These are phyloP conservation scores for Alternaria sp. DNA, from an alignment of 2,329 filamentous ascomycete species.

Conservation along the genomic window DNA sequence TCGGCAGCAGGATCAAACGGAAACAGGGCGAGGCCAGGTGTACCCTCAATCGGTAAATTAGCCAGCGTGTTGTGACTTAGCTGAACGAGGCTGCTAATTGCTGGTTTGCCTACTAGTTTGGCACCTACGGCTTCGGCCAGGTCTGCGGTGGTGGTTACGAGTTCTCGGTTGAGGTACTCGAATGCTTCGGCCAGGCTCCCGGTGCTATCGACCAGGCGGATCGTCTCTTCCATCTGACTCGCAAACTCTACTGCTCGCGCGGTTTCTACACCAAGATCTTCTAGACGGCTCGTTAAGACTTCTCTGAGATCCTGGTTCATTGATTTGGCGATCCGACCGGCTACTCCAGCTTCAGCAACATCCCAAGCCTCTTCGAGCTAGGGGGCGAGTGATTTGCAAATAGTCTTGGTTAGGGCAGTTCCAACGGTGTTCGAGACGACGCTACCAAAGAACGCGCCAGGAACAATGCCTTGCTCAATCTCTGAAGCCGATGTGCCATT, in stretches of 20 bases:
- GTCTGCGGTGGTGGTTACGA: background rate
- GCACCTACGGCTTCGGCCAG: background rate
- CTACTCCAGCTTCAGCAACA: background rate
- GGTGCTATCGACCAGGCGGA: background rate
- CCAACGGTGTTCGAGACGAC: background rate
- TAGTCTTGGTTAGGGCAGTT: background rate
- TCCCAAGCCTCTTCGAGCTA: background rate
- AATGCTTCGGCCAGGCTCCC: background rate
- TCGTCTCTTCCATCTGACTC: no score
- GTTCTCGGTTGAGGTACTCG: slow-evolving; percentile 1
- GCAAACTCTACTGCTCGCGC: background rate
- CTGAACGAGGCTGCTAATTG: background rate
- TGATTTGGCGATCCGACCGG: background rate
- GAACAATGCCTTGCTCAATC: slow-evolving; percentile 6
- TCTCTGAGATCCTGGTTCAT: background rate
- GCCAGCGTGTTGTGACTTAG: background rate
- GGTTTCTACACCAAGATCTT: background rate
- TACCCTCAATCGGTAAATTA: background rate
- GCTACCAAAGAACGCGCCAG: slow-evolving; percentile 1
- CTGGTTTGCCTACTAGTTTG: background rate
- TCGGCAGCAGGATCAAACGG: background rate
- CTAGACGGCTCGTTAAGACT: background rate
- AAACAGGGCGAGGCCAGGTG: background rate
- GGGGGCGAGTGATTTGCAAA: background rate
- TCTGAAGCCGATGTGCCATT: slow-evolving; percentile 3